Evolutionary conservation across 164 flowering plant genomes (phyloP).

Genomic region (Taxillus chinensis): DNA sequence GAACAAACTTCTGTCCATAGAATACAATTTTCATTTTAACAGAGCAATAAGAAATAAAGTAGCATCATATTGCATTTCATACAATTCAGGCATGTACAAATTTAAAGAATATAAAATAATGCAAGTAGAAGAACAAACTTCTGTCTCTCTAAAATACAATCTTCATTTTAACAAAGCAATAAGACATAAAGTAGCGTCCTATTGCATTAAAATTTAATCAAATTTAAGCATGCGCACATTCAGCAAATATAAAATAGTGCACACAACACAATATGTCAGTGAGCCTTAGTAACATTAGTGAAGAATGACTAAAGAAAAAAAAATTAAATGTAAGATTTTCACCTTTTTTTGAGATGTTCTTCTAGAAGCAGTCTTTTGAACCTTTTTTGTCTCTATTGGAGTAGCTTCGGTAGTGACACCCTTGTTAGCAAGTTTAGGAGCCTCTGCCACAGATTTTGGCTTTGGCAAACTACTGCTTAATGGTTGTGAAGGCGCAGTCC

Average conservation of each 20-base stretch:
- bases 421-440: constrained; percentile 38
- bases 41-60: too few relatives aligned
- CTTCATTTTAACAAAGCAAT: too few relatives aligned
- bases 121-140: too few relatives aligned
- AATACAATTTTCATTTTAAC: too few relatives aligned
- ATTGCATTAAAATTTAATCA: too few relatives aligned
- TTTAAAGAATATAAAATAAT: too few relatives aligned
- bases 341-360: constrained; percentile 59
- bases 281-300: neutral
- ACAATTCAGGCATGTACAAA: too few relatives aligned
- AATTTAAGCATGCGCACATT: too few relatives aligned
- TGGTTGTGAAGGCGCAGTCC: constrained; percentile 48
- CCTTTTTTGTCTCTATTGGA: constrained; percentile 31
- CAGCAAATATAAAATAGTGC: neutral
- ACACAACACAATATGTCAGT: neutral
- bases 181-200: too few relatives aligned
- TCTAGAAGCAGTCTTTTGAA: constrained; percentile 24
- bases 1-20: too few relatives aligned
- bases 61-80: too few relatives aligned
- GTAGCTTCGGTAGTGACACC: constrained; percentile 34
- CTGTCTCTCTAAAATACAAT: too few relatives aligned
- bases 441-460: constrained; percentile 24
- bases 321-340: neutral
- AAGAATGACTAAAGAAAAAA: neutral
- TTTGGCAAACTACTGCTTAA: constrained; percentile 35